phyloP scores from a whole-genome alignment of 768 basidiomycete species.

The Suillus alpinus region DNA sequence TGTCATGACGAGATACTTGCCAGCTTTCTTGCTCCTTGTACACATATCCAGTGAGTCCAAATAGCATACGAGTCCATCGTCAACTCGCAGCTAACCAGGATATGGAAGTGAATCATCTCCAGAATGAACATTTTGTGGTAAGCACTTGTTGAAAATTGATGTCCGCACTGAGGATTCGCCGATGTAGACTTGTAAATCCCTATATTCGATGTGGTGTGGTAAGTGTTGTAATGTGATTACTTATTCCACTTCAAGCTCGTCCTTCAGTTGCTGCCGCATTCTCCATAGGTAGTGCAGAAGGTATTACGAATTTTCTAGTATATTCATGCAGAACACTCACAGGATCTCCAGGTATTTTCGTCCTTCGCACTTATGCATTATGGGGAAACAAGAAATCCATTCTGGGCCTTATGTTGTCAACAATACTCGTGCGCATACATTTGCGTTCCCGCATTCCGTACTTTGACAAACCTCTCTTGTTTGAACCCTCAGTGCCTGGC shows the following conservation, averaged over 20 bases:
- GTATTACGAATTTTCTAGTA: neutral
- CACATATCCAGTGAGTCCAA: neutral
- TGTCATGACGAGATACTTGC: neutral
- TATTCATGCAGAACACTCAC: neutral
- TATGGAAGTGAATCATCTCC: slow-evolving; percentile 1
- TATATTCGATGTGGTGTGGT: neutral
- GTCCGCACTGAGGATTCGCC: neutral
- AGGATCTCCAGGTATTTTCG: neutral
- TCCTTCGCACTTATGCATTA: slow-evolving; percentile 1
- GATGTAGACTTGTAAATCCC: neutral
- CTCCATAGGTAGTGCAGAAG: neutral
- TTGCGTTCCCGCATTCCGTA: neutral
- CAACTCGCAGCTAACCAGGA: neutral
- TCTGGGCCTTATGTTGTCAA: neutral
- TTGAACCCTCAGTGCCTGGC: neutral
- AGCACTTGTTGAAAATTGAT: neutral
- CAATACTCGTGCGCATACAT: neutral
- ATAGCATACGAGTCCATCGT: neutral
- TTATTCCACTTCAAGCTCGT: neutral
- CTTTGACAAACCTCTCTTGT: neutral
- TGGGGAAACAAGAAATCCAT: neutral
- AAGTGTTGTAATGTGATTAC: neutral
- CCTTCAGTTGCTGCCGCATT: neutral
- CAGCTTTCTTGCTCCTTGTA: neutral
- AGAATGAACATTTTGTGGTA: neutral